Evolutionary conservation across 2,329 filamentous ascomycete species (phyloP).

Genomic region (Boeremia lycopersici): DNA sequence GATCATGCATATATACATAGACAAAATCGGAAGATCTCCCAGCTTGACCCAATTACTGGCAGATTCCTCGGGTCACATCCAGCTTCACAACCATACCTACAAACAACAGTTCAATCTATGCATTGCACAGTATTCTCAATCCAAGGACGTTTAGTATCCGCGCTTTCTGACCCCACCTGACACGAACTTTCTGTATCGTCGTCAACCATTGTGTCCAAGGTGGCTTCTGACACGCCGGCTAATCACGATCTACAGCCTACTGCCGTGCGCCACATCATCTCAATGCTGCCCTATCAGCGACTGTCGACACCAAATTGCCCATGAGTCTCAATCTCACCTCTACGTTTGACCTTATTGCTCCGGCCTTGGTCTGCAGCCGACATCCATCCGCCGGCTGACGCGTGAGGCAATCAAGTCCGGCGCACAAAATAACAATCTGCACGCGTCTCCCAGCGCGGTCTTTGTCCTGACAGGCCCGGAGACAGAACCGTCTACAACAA

Average conservation of each 20-base stretch:
- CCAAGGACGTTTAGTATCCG: no score
- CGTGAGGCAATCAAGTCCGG: neutral
- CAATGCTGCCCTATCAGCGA: constrained; percentile 13
- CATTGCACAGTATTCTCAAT: neutral
- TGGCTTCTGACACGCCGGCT: constrained; percentile 13
- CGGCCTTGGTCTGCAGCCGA: neutral
- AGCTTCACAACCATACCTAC: neutral
- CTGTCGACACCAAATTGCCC: neutral
- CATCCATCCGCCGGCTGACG: neutral
- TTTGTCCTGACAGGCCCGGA: constrained; percentile 9
- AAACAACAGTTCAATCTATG: neutral
- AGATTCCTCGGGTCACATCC: neutral
- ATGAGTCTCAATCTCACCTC: neutral
- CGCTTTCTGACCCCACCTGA: no score
- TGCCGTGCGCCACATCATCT: constrained; percentile 18
- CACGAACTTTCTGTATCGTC: neutral
- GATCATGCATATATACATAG: neutral
- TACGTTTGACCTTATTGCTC: neutral
- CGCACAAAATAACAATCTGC: constrained; percentile 1
- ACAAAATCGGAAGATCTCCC: neutral
- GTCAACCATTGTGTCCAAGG: neutral
- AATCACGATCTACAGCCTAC: constrained; percentile 17
- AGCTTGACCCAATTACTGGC: neutral
- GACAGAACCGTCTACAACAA: constrained; percentile 2
- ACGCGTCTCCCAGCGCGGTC: constrained; percentile 9